A percentile compares a stretch with the other conserved stretches of the same genome.
phyloP scores from a whole-genome alignment of 306 rosid species.

The Prunus padus region DNA sequence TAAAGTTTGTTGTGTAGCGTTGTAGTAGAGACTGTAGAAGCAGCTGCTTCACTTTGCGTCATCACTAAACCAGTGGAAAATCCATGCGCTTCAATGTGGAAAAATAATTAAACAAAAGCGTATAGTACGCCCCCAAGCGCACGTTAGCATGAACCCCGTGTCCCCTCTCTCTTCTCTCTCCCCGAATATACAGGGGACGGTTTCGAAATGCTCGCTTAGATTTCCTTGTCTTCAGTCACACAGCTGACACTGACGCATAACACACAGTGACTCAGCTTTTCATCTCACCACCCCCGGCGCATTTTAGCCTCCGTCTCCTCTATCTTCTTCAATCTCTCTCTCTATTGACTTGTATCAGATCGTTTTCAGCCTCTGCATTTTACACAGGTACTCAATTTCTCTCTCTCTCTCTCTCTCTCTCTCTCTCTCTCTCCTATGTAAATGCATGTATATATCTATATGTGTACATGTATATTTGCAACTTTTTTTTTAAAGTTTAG shows the following conservation, averaged over 20 bases:
- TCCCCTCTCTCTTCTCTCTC: neutral
- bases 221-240: constrained; percentile 16
- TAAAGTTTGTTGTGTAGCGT: too few relatives aligned
- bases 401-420: neutral
- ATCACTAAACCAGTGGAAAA: neutral
- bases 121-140: neutral
- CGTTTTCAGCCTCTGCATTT: constrained; percentile 38
- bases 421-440: neutral
- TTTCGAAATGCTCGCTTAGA: constrained; percentile 25
- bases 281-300: constrained; percentile 16
- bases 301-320: constrained; percentile 12
- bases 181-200: neutral
- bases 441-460: neutral
- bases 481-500: neutral
- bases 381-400: constrained; percentile 22
- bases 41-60: neutral
- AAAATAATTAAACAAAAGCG: neutral
- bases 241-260: neutral
- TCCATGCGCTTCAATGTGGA: neutral
- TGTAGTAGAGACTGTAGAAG: neutral
- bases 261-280: neutral
- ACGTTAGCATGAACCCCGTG: neutral
- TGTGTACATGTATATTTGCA: neutral
- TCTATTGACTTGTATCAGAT: constrained; percentile 24
- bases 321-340: neutral